Evolutionary conservation across 805 yeast species (phyloP), one percentile per base, ranked within the genome.

Genomic region (Kurtzmaniella fragi): DNA sequence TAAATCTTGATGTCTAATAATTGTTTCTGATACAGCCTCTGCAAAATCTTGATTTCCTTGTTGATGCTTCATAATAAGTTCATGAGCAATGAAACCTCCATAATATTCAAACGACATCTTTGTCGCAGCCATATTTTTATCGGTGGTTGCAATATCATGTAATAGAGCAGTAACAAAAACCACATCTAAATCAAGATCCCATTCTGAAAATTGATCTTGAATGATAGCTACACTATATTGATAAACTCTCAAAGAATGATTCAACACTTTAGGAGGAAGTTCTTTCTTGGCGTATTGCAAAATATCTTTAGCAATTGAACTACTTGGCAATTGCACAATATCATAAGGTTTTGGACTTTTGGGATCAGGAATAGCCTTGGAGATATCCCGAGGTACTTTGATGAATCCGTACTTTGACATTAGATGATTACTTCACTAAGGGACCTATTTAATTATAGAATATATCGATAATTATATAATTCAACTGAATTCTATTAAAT

Each of bases 131-230:
- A 61, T 57, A 37, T 60, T 59, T 35, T 57, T 50, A 25, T 47
- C 50, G n/a, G 64, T 60, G 40, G 65, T 59, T 4, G 56, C 67
- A 36, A 60, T 61, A 42, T 61, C 67, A 43, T 61, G 67, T 35
- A 61, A 49, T 42, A 61, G 52, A 30, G 60, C 39, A 14, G 67
- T 58, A n/a, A 49, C 52, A 36, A 52, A 59, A 15, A 61, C 36
- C 10, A 58, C 59, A 29, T 57, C 64, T 7, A 27, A 37, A 34
- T 57, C 60, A 30, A 61, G 47, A 32, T 56, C 53, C 64, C 64
- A 60, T 5, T 49, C 45, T 3, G 62, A 56, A 40, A 61, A 60
- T 34, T 61, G 63, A 40, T 61, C 65, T 34, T 53, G 47, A 28
- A 61, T 53, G 15, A 60, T 53, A 11, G 63, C 61, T 14, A 48